Conservation (phyloP, 805 yeast species). For the Metschnikowia reukaufii region DNA sequence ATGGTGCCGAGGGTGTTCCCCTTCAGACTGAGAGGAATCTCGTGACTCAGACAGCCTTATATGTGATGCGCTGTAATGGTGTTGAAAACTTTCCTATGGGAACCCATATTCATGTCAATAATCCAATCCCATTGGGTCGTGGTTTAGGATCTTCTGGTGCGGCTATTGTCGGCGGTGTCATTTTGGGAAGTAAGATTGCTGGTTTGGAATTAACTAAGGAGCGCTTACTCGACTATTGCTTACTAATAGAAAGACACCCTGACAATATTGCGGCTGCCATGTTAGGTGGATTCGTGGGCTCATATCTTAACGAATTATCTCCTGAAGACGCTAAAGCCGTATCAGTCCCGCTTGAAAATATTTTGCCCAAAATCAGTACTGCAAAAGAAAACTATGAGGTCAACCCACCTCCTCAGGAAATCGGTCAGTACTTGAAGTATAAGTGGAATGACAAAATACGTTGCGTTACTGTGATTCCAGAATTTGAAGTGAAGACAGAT, state of each 20-base stretch:
- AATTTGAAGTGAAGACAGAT: slow-evolving; percentile 93
- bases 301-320: slow-evolving; percentile 78
- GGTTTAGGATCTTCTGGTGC: slow-evolving; percentile 98
- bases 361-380: slow-evolving; percentile 68
- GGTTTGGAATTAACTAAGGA: slow-evolving; percentile 68
- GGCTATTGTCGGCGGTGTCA: slow-evolving; percentile 95
- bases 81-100: slow-evolving; percentile 78
- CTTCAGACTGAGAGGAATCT: slow-evolving; percentile 73
- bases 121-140: slow-evolving; percentile 95
- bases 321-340: slow-evolving; percentile 70
- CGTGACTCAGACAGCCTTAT: slow-evolving; percentile 90
- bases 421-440: slow-evolving; percentile 88
- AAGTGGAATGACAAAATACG: slow-evolving; percentile 78
- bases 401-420: slow-evolving; percentile 67
- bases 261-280: slow-evolving; percentile 98
- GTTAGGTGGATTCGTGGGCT: slow-evolving; percentile 99
- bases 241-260: slow-evolving; percentile 98
- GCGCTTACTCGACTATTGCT: slow-evolving; percentile 88
- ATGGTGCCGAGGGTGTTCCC: slow-evolving; percentile 82
- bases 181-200: slow-evolving; percentile 85
- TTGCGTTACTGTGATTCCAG: slow-evolving; percentile 89
- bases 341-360: slow-evolving; percentile 81
- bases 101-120: slow-evolving; percentile 73
- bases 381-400: slow-evolving; percentile 52
- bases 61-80: slow-evolving; percentile 82